These are phyloP conservation scores for Acer saccharum DNA, from an alignment of 345 rosid genomes.

Conservation along the genomic window DNA sequence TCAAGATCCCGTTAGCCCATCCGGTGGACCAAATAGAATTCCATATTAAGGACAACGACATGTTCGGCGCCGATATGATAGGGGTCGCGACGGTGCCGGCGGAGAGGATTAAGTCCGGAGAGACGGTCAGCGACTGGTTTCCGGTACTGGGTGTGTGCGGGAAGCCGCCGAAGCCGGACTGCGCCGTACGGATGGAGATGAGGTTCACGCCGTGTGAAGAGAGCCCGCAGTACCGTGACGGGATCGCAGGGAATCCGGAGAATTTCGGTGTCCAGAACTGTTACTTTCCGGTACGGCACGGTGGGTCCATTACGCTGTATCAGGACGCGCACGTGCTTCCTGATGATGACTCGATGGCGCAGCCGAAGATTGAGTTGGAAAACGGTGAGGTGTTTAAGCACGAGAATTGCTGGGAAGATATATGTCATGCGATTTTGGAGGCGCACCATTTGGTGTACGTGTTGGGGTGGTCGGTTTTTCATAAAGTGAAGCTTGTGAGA, in stretches of 20 bases:
- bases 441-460: conserved; percentile 87
- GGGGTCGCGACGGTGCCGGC: conserved; percentile 59
- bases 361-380: conserved; percentile 69
- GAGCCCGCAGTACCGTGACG: conserved; percentile 42
- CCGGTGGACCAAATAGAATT: conserved; percentile 65
- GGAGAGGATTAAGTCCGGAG: conserved; percentile 37
- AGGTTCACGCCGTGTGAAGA: conserved; percentile 51
- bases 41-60: conserved; percentile 73
- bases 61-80: conserved; percentile 79
- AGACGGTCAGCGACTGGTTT: conserved; percentile 62
- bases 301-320: conserved; percentile 65
- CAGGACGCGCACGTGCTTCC: conserved; percentile 77
- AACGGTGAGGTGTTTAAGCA: conserved; percentile 48
- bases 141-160: conserved; percentile 53
- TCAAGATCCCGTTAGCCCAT: conserved; percentile 72
- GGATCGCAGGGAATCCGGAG: conserved; percentile 40
- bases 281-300: conserved; percentile 71
- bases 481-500: conserved; percentile 67
- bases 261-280: conserved; percentile 45
- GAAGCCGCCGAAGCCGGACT: conserved; percentile 66
- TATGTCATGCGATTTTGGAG: conserved; percentile 77
- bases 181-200: conserved; percentile 65
- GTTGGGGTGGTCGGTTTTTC: conserved; percentile 86
- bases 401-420: conserved; percentile 86
- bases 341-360: conserved; percentile 33